Evolutionary conservation across 2,329 filamentous ascomycete species (phyloP), one percentile per base, ranked within the genome.

Genomic region (Sporothrix mexicana): DNA sequence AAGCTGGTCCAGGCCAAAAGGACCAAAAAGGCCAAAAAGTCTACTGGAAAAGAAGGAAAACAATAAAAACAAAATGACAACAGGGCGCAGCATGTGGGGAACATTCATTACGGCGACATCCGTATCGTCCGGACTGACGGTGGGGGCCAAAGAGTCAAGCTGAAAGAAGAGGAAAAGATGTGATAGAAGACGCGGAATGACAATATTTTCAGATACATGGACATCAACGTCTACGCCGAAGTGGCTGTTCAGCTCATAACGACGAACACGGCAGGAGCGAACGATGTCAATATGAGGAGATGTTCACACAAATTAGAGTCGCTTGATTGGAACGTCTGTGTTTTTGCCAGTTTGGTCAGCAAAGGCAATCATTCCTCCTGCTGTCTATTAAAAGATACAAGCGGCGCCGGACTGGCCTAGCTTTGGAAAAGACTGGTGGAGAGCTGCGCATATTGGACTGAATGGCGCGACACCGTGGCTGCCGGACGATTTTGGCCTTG

Each of bases 61-160:
- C 10, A 64, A 41, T 45, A 49, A 49, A 30, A 59, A 15, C 9
- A 55, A 59, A 45, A 59, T 59, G 36, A 70, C 49, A 64, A 45
- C 61, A 47, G n/a, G 61, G 61, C 61, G 61, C 64, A 53, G 64
- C 23, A 68, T 20, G 64, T 68, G 64, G 64, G 23, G 23, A 45
- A 36, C 64, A 6, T 15, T 68, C 23, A 68, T 68, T 68, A 68
- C 64, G 64, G 64, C 64, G 64, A 53, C 45, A 4, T 68, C 64
- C 64, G 64, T 9, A 68, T 20, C 64, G 20, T 51, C 64, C 64
- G 23, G 64, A 30, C 8, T 20, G 17, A 25, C 36, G 30, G 41
- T 43, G 59, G n/a, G 10, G 59, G 45, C 49, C 10, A 2, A n/a
- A 9, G n/a, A 9, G 45, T 47, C 7, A 45, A 49, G 20, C 9